A percentile compares a stretch with the other conserved stretches of the same genome.
These are phyloP conservation scores for Exophiala sp. DNA, from an alignment of 2,329 filamentous ascomycete species.

Conservation along the genomic window DNA sequence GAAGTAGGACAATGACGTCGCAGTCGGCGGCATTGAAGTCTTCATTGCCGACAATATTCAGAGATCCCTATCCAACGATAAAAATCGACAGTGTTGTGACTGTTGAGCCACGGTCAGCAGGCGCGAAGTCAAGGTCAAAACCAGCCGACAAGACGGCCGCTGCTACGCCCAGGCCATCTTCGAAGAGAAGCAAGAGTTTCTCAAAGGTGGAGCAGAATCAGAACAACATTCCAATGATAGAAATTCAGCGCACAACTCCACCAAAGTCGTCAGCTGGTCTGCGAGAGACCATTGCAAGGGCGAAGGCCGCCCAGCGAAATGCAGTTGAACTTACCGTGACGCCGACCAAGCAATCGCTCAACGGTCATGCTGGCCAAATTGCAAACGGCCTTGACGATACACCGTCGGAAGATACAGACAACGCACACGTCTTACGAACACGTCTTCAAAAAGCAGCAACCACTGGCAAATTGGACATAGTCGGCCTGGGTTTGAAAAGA, in stretches of 20 bases:
- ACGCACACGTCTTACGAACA: conserved; percentile 66
- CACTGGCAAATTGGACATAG: conserved; percentile 82
- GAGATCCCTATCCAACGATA: conserved; percentile 2
- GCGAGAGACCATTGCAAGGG: conserved; percentile 87
- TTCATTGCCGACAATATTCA: conserved; percentile 20
- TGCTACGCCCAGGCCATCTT: neutral
- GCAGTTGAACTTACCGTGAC: neutral
- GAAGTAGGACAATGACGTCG: conserved; percentile 5
- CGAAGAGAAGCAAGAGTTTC: conserved; percentile 11
- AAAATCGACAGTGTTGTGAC: neutral
- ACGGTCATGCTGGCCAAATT: too few relatives aligned
- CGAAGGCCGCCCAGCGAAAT: conserved; percentile 57
- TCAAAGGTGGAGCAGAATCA: neutral
- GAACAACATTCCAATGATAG: neutral
- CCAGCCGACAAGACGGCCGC: neutral
- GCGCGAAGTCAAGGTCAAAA: neutral
- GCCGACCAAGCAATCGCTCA: too few relatives aligned
- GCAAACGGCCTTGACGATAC: conserved; percentile 44
- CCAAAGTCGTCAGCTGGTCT: conserved; percentile 74
- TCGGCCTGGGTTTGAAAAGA: conserved; percentile 72
- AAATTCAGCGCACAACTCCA: conserved; percentile 32
- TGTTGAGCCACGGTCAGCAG: neutral
- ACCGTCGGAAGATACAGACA: conserved; percentile 54
- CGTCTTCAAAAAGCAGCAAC: conserved; percentile 69
- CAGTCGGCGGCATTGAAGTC: conserved; percentile 9